phyloP scores from a whole-genome alignment of 2,329 filamentous ascomycete genomes.

The Fusarium poae region DNA sequence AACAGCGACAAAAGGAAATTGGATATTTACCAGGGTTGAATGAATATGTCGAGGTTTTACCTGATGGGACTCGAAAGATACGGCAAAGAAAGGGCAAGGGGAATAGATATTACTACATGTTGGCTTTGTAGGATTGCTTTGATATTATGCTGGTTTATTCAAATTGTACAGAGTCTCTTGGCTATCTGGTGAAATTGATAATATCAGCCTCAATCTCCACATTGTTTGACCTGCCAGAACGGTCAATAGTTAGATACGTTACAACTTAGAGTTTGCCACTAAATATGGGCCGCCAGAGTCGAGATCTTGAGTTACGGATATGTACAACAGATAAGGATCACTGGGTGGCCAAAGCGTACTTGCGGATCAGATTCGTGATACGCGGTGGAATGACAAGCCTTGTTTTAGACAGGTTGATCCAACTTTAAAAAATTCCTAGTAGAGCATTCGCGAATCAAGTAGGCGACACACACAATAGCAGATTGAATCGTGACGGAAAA shows the following conservation, averaged over 20 bases:
- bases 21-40: constrained; percentile 22
- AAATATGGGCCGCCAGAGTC: background rate
- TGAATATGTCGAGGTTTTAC: constrained; percentile 28
- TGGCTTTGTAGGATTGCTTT: background rate
- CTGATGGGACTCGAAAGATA: constrained; percentile 34
- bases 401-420: background rate
- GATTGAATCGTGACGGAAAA: background rate
- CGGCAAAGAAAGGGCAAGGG: constrained; percentile 13
- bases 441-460: background rate
- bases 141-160: background rate
- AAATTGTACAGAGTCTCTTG: background rate
- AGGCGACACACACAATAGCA: background rate
- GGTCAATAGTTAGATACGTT: background rate
- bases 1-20: constrained; percentile 29
- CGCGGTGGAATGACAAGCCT: background rate
- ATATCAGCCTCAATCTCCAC: background rate
- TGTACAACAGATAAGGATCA: background rate
- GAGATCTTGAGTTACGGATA: background rate
- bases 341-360: background rate
- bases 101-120: constrained; percentile 8
- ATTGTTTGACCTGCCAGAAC: constrained; percentile 5
- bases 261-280: background rate
- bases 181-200: background rate
- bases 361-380: background rate
- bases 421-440: background rate